Conservation (phyloP, 495 filamentous ascomycete genomes). For the Massariosphaeria phaeospora region DNA sequence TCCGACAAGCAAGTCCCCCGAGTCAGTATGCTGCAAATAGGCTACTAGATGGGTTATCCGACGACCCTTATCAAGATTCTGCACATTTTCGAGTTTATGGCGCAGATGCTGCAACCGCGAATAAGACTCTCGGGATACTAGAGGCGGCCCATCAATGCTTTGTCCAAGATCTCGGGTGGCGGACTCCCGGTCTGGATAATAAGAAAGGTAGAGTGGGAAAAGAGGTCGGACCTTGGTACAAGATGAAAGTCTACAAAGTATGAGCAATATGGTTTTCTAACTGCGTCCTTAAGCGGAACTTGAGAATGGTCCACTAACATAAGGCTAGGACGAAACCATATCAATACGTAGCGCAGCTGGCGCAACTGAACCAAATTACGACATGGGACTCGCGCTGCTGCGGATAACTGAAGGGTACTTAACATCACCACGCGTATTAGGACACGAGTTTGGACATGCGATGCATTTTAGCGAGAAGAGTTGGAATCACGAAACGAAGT, state of each 20-base stretch:
- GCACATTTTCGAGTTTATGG: slow-evolving; percentile 46
- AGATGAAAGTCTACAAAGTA: slow-evolving; percentile 46
- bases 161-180: slow-evolving; percentile 43
- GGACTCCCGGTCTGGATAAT: slow-evolving; percentile 42
- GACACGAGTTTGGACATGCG: slow-evolving; percentile 47
- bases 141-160: slow-evolving; percentile 47
- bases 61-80: slow-evolving; percentile 41
- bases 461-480: slow-evolving; percentile 42
- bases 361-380: slow-evolving; percentile 35
- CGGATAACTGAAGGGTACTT: slow-evolving; percentile 44
- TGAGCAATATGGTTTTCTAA: slow-evolving; percentile 32
- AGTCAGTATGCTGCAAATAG: slow-evolving; percentile 41
- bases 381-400: slow-evolving; percentile 41
- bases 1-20: not conserved
- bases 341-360: no score
- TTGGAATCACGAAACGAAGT: slow-evolving; percentile 44
- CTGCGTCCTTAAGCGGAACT: no score
- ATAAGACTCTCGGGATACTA: slow-evolving; percentile 37
- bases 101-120: slow-evolving; percentile 32
- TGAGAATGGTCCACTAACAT: slow-evolving; percentile 22
- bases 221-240: slow-evolving; percentile 43
- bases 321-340: not conserved
- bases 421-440: slow-evolving; percentile 39
- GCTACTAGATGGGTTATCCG: slow-evolving; percentile 41
- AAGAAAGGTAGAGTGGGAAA: slow-evolving; percentile 37